A percentile compares a stretch with the other conserved stretches of the same genome.
Conservation (phyloP, 768 basidiomycete species). For the Cystobasidium ongulense region DNA sequence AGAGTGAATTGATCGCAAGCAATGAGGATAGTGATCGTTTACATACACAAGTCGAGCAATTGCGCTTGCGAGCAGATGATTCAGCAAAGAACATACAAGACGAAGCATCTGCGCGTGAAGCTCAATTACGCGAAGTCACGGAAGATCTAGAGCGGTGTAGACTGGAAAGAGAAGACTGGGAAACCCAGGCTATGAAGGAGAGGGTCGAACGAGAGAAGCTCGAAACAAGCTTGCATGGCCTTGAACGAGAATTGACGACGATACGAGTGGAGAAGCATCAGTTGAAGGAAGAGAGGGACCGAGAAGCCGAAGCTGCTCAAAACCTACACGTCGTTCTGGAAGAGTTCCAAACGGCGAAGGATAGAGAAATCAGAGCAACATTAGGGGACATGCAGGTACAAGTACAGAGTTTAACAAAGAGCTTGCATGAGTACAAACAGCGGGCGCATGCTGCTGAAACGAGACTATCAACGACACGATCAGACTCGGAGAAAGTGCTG, state of each 20-base stretch:
- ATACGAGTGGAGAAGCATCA: slow-evolving; percentile 51
- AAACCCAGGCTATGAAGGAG: slow-evolving; percentile 57
- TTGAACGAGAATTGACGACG: slow-evolving; percentile 54
- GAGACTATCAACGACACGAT: slow-evolving; percentile 63
- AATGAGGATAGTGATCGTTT: slow-evolving; percentile 66
- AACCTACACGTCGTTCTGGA: slow-evolving; percentile 88
- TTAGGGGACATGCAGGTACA: slow-evolving; percentile 73
- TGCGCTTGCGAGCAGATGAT: slow-evolving; percentile 44
- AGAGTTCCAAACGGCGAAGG: slow-evolving; percentile 95
- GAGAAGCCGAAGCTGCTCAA: slow-evolving; percentile 56
- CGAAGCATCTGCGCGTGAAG: slow-evolving; percentile 63
- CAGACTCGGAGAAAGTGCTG: slow-evolving; percentile 59
- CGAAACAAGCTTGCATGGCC: slow-evolving; percentile 58
- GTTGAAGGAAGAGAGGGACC: slow-evolving; percentile 39
- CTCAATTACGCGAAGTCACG: slow-evolving; percentile 70
- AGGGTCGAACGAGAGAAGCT: slow-evolving; percentile 65
- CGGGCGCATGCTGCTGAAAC: slow-evolving; percentile 63
- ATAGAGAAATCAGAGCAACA: slow-evolving; percentile 77
- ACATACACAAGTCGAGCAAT: slow-evolving; percentile 54
- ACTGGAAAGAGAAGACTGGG: slow-evolving; percentile 72
- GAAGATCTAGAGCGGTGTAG: slow-evolving; percentile 79
- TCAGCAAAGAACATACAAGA: slow-evolving; percentile 50
- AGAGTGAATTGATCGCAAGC: slow-evolving; percentile 66
- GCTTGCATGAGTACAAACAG: slow-evolving; percentile 81
- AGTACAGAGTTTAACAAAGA: slow-evolving; percentile 57